Evolutionary conservation across 2,329 filamentous ascomycete species (phyloP).

Genomic region (Bimuria novae-zelandiae): DNA sequence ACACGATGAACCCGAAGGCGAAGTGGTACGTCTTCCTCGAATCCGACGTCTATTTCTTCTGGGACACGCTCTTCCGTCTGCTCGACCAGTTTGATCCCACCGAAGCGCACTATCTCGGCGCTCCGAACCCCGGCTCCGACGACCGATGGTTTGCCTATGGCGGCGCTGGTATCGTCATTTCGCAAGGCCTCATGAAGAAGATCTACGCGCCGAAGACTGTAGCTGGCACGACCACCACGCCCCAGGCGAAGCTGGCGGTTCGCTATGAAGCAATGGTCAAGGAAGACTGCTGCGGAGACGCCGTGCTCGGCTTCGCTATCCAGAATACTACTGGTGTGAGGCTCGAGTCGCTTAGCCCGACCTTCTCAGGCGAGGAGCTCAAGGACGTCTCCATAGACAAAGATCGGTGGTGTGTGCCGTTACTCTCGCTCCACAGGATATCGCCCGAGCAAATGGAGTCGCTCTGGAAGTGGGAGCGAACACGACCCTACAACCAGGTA

Average conservation of each 20-base stretch:
- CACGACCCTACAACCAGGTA: slow-evolving; percentile 41
- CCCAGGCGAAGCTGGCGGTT: slow-evolving; percentile 35
- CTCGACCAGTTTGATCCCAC: slow-evolving; percentile 45
- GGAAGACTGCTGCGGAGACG: slow-evolving; percentile 53
- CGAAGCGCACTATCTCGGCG: slow-evolving; percentile 47
- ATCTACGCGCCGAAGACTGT: slow-evolving; percentile 41
- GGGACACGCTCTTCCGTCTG: slow-evolving; percentile 50
- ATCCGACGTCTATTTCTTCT: slow-evolving; percentile 46
- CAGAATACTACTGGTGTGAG: slow-evolving; percentile 42
- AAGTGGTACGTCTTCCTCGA: slow-evolving; percentile 49
- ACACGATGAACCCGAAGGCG: slow-evolving; percentile 41
- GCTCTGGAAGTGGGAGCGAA: slow-evolving; percentile 55
- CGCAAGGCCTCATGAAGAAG: slow-evolving; percentile 58
- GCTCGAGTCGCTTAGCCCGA: slow-evolving; percentile 46
- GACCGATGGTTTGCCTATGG: slow-evolving; percentile 50
- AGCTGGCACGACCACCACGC: slow-evolving; percentile 30
- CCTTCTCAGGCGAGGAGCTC: slow-evolving; percentile 52
- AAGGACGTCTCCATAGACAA: slow-evolving; percentile 50
- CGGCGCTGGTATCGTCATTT: slow-evolving; percentile 52
- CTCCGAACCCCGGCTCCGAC: slow-evolving; percentile 39
- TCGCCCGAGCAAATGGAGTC: slow-evolving; percentile 54
- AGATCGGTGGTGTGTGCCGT: slow-evolving; percentile 51
- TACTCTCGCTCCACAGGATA: slow-evolving; percentile 47
- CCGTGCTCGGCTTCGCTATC: slow-evolving; percentile 46
- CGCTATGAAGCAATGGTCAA: slow-evolving; percentile 40